Conservation (phyloP, 2,329 filamentous ascomycete genomes). For the Cladosporium cucumerinum region DNA sequence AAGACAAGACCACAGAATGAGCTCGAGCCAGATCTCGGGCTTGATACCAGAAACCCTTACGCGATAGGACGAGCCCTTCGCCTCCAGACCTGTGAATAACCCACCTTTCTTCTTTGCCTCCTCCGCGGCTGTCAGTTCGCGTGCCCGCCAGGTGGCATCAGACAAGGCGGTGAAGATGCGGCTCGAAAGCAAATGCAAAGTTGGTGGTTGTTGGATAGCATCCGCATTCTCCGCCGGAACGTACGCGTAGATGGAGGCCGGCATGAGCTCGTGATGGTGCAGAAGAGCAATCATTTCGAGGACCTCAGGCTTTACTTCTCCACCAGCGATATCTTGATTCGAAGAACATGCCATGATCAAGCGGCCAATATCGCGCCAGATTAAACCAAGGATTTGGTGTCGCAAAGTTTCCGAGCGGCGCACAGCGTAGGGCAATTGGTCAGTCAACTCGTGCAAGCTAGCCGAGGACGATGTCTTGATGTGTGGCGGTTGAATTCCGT, state of each 20-base stretch:
- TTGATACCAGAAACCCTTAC: slow-evolving; percentile 19
- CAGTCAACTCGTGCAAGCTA: slow-evolving; percentile 24
- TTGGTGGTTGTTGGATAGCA: slow-evolving; percentile 46
- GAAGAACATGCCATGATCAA: slow-evolving; percentile 39
- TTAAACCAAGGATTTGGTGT: slow-evolving; percentile 41
- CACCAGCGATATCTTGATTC: slow-evolving; percentile 16
- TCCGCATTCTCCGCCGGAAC: slow-evolving; percentile 33
- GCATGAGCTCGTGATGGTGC: slow-evolving; percentile 47
- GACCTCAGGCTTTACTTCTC: slow-evolving; percentile 41
- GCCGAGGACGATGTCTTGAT: slow-evolving; percentile 1
- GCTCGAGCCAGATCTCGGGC: slow-evolving; percentile 50
- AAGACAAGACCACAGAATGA: slow-evolving; percentile 51
- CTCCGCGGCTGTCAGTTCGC: slow-evolving; percentile 33
- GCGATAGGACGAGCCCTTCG: slow-evolving; percentile 6
- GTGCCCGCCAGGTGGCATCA: slow-evolving; percentile 49
- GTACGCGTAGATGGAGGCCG: slow-evolving; percentile 45
- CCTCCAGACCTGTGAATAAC: neutral
- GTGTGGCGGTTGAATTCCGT: neutral
- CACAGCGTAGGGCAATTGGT: neutral
- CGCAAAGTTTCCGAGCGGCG: slow-evolving; percentile 22
- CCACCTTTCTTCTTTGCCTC: slow-evolving; percentile 2
- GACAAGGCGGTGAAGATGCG: slow-evolving; percentile 49
- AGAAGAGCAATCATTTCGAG: slow-evolving; percentile 48
- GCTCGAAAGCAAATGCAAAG: slow-evolving; percentile 46
- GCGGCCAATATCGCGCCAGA: slow-evolving; percentile 47